Percentiles rank a stretch among this genome's conserved stretches.
phyloP scores from a whole-genome alignment of 768 basidiomycete genomes.

The Leccinum incarnatum region DNA sequence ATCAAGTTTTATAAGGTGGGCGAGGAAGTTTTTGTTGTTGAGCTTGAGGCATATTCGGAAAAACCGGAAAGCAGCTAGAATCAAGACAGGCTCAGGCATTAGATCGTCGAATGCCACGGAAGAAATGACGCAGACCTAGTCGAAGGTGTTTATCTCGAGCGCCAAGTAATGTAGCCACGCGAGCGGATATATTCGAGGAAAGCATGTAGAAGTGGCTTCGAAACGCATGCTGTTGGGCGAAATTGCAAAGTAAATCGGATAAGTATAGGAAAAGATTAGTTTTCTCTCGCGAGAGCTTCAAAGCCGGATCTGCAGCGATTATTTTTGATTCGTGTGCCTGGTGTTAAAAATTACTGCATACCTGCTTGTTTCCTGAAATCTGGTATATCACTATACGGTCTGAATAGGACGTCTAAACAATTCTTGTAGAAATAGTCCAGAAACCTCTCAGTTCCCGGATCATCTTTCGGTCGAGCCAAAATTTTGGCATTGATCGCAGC shows the following conservation, averaged over 20 bases:
- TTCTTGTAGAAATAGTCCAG: slow-evolving; percentile 92
- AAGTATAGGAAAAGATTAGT: slow-evolving; percentile 85
- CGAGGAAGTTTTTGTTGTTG: slow-evolving; percentile 72
- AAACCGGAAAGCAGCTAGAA: slow-evolving; percentile 84
- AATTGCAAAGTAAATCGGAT: slow-evolving; percentile 88
- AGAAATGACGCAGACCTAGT: slow-evolving; percentile 59
- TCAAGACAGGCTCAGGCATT: slow-evolving; percentile 6
- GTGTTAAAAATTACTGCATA: slow-evolving; percentile 15
- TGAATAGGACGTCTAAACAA: slow-evolving; percentile 74
- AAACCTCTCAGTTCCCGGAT: slow-evolving; percentile 84
- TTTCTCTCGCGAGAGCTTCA: slow-evolving; percentile 66
- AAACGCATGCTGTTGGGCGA: slow-evolving; percentile 85
- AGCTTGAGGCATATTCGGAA: slow-evolving; percentile 83
- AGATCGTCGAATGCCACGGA: slow-evolving; percentile 5
- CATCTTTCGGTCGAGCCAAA: slow-evolving; percentile 67
- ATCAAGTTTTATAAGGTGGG: slow-evolving; percentile 81
- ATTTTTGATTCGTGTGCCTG: slow-evolving; percentile 4
- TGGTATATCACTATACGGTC: slow-evolving; percentile 71
- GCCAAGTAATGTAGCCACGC: slow-evolving; percentile 74
- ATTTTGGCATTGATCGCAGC: slow-evolving; percentile 40
- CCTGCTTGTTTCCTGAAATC: slow-evolving; percentile 58
- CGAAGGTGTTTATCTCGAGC: slow-evolving; percentile 89
- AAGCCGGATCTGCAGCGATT: slow-evolving; percentile 42
- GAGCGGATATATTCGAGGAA: slow-evolving; percentile 69
- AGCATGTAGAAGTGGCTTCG: slow-evolving; percentile 89